A percentile compares a stretch with the other conserved stretches of the same genome.
phyloP scores from a whole-genome alignment of 2,329 filamentous ascomycete species.

The Diaporthe aspalathi region DNA sequence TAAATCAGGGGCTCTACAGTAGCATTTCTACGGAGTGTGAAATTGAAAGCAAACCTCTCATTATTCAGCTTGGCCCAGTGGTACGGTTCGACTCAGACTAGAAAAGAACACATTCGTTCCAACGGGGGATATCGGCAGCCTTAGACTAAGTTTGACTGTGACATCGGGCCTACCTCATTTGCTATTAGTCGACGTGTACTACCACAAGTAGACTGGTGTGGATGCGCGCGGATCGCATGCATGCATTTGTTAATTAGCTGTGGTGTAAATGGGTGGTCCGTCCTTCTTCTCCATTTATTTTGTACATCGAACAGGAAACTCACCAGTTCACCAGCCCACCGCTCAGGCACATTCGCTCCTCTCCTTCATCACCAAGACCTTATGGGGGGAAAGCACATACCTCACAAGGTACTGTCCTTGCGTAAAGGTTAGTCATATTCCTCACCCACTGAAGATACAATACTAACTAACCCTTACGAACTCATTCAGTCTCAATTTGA shows the following conservation, averaged over 20 bases:
- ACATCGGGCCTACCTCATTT: background rate
- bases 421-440: background rate
- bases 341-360: background rate
- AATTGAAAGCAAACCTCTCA: background rate
- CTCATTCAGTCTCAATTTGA: background rate
- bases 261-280: conserved; percentile 4
- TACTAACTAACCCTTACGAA: background rate
- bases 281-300: background rate
- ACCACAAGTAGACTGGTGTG: background rate
- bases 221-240: background rate
- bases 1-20: background rate
- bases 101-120: background rate
- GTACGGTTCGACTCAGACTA: background rate
- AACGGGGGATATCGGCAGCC: background rate
- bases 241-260: conserved; percentile 1
- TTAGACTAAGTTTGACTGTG: background rate
- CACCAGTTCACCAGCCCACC: background rate
- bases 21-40: background rate
- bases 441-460: too few species aligned
- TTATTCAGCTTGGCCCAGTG: background rate
- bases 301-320: background rate
- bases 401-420: background rate
- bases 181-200: background rate
- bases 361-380: background rate
- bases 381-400: background rate